Percentiles rank a stretch among this genome's conserved stretches.
These are phyloP conservation scores for Macadamia tetraphylla DNA, from an alignment of 164 flowering plant genomes.

Conservation along the genomic window DNA sequence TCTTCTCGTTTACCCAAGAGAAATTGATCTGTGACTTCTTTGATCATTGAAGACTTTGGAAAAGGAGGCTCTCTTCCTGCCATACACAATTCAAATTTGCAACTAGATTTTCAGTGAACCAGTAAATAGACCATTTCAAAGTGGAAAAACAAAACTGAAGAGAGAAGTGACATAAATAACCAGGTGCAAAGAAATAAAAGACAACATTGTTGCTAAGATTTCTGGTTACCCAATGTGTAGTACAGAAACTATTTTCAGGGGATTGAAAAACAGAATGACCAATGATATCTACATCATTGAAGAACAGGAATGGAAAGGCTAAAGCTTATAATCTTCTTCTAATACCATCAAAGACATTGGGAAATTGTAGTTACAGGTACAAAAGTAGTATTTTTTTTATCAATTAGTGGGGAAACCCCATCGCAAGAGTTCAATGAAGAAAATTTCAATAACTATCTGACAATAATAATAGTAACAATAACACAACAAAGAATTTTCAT, in stretches of 20 bases:
- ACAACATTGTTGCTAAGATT: background rate
- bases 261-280: too few species aligned
- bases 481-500: too few species aligned
- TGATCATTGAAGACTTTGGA: constrained; percentile 1
- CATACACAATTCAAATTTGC: background rate
- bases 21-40: constrained; percentile 10
- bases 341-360: too few species aligned
- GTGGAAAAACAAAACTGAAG: background rate
- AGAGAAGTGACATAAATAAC: background rate
- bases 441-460: background rate
- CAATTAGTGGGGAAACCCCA: too few species aligned
- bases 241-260: too few species aligned
- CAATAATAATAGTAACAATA: background rate
- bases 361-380: too few species aligned
- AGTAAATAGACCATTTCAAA: background rate
- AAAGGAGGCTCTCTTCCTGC: constrained; percentile 9
- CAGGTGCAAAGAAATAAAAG: background rate
- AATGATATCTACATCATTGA: too few species aligned
- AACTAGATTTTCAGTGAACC: background rate
- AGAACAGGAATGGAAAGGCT: too few species aligned
- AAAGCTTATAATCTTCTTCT: too few species aligned
- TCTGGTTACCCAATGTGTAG: background rate
- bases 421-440: too few species aligned
- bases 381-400: too few species aligned
- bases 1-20: constrained; percentile 19